Percentiles rank a stretch among this genome's conserved stretches.
Evolutionary conservation across 2,329 filamentous ascomycete species (phyloP).

Genomic region (Penicillium sp.): DNA sequence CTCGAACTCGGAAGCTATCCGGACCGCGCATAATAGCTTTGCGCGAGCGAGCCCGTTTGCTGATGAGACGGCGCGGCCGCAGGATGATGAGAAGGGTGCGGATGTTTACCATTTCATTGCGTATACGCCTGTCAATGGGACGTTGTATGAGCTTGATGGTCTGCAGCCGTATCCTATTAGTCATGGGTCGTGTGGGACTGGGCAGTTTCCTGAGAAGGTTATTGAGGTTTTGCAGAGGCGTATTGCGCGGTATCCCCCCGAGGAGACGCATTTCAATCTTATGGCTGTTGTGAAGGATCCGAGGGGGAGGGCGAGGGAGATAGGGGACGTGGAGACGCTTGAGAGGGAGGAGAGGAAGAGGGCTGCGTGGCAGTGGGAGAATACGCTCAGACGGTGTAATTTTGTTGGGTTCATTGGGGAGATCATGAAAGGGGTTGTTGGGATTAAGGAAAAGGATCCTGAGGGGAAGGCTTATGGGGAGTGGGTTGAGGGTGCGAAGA

Average conservation of each 20-base stretch:
- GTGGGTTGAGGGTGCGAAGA: conserved; percentile 70
- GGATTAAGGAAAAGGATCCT: conserved; percentile 63
- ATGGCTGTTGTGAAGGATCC: conserved; percentile 88
- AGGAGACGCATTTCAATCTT: conserved; percentile 93
- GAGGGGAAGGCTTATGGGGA: conserved; percentile 63
- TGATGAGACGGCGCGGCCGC: conserved; percentile 76
- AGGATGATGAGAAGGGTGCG: conserved; percentile 62
- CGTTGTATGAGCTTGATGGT: conserved; percentile 91
- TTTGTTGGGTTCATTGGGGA: conserved; percentile 95
- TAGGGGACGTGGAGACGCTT: conserved; percentile 77
- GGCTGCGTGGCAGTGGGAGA: conserved; percentile 88
- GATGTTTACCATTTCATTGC: conserved; percentile 98
- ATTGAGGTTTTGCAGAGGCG: conserved; percentile 83
- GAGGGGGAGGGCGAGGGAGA: conserved; percentile 70
- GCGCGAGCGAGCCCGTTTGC: conserved; percentile 84
- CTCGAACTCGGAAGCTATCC: conserved; percentile 68
- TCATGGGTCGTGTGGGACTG: conserved; percentile 71
- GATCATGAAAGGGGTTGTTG: conserved; percentile 81
- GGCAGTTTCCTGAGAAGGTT: conserved; percentile 73
- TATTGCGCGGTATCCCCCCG: conserved; percentile 76
- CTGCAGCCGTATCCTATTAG: conserved; percentile 88
- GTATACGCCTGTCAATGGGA: conserved; percentile 76
- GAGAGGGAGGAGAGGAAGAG: conserved; percentile 80
- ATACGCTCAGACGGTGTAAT: conserved; percentile 85
- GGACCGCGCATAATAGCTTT: conserved; percentile 85